Conservation (phyloP, 2,329 filamentous ascomycete genomes). For the Fusarium verrucosum region DNA sequence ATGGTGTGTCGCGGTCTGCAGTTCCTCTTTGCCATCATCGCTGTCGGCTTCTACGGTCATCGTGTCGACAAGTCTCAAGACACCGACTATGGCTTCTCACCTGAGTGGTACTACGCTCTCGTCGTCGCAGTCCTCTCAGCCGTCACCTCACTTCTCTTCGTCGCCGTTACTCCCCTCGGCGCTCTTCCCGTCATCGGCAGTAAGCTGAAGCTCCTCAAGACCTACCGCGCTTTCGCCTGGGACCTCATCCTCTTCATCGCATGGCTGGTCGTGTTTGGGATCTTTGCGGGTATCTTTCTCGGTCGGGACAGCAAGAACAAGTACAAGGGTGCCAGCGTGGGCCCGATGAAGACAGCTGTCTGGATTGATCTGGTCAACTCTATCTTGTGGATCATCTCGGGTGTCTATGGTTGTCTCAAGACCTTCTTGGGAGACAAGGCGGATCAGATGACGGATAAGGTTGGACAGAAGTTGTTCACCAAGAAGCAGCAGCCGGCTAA, state of each 20-base stretch:
- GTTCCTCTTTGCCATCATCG: slow-evolving; percentile 73
- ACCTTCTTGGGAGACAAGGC: slow-evolving; percentile 54
- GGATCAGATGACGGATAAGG: slow-evolving; percentile 51
- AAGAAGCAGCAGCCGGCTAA: slow-evolving; percentile 46
- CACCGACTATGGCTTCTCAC: slow-evolving; percentile 52
- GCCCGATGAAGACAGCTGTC: slow-evolving; percentile 73
- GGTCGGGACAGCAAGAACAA: slow-evolving; percentile 62
- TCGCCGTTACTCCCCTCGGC: slow-evolving; percentile 51
- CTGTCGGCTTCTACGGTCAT: slow-evolving; percentile 73
- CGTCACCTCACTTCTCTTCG: slow-evolving; percentile 58
- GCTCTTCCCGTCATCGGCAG: slow-evolving; percentile 48
- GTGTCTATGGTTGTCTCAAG: slow-evolving; percentile 54
- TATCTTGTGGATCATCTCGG: slow-evolving; percentile 69
- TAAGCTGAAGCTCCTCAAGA: slow-evolving; percentile 50
- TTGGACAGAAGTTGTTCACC: slow-evolving; percentile 52
- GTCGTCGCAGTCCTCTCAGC: slow-evolving; percentile 64
- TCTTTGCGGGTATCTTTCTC: slow-evolving; percentile 78
- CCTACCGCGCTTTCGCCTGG: slow-evolving; percentile 57
- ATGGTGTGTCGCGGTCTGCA: slow-evolving; percentile 70
- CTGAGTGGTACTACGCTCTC: slow-evolving; percentile 73
- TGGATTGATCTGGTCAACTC: slow-evolving; percentile 77
- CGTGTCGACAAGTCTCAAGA: slow-evolving; percentile 58
- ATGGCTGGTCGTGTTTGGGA: slow-evolving; percentile 75
- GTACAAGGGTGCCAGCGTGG: slow-evolving; percentile 56
- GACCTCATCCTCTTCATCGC: slow-evolving; percentile 55